phyloP scores from a whole-genome alignment of 805 yeast species.

The Clavispora asparagi region DNA sequence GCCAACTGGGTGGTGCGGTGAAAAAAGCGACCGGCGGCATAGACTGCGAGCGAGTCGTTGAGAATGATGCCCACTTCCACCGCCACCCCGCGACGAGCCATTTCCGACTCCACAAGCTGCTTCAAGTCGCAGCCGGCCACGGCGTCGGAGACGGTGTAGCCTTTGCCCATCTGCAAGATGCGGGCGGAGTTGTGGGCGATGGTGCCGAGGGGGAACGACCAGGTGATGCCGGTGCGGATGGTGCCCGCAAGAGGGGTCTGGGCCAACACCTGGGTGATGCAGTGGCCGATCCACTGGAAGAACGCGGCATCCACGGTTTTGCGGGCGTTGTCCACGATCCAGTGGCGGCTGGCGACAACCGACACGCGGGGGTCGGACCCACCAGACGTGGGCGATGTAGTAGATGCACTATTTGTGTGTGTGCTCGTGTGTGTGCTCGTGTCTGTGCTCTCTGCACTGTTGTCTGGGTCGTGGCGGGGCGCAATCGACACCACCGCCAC shows the following conservation, averaged over 20 bases:
- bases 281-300: constrained; percentile 37
- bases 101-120: constrained; percentile 32
- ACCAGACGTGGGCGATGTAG: too few relatives aligned
- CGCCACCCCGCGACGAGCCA: constrained; percentile 19
- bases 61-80: constrained; percentile 43
- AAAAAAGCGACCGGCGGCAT: constrained; percentile 44
- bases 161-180: constrained; percentile 56
- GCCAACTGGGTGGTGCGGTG: constrained; percentile 36
- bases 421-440: too few relatives aligned
- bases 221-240: constrained; percentile 44
- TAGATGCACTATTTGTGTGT: too few relatives aligned
- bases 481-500: constrained; percentile 34
- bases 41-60: constrained; percentile 66
- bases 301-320: constrained; percentile 39
- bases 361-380: constrained; percentile 21
- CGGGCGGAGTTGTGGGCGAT: constrained; percentile 38
- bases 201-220: constrained; percentile 53
- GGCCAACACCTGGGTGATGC: constrained; percentile 26
- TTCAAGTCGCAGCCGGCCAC: constrained; percentile 38
- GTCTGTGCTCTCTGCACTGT: too few relatives aligned
- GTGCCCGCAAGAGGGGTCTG: constrained; percentile 14
- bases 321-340: constrained; percentile 33
- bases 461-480: too few relatives aligned
- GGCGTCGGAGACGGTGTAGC: constrained; percentile 44
- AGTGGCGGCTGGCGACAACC: constrained; percentile 27